Percentiles rank a stretch among this genome's conserved stretches.
Evolutionary conservation across 164 flowering plant species (phyloP).

Genomic region (Stephania yunnanensis): DNA sequence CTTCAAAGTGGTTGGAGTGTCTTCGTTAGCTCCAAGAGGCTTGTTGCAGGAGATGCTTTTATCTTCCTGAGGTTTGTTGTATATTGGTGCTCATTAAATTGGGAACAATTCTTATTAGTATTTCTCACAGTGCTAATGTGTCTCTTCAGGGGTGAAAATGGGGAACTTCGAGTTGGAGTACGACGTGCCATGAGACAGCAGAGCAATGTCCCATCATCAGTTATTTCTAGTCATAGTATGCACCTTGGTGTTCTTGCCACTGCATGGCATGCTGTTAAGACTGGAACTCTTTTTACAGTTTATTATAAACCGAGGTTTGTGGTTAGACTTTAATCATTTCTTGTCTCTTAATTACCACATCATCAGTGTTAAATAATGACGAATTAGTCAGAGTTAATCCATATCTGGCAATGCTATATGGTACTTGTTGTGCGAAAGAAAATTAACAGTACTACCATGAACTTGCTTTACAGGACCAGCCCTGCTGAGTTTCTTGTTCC

Average conservation of each 20-base stretch:
- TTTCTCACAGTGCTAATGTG: not conserved
- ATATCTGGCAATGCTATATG: not conserved
- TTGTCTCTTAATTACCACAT: too few relatives aligned
- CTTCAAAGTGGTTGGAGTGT: constrained; percentile 99
- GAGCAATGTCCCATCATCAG: constrained; percentile 62
- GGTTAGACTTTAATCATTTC: not conserved
- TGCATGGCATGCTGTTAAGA: constrained; percentile 85
- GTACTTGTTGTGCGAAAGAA: not conserved
- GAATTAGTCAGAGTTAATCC: not conserved
- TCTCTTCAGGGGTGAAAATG: constrained; percentile 54
- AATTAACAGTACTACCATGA: not conserved
- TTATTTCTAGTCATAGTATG: constrained; percentile 38
- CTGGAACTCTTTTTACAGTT: constrained; percentile 50
- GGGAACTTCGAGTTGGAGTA: constrained; percentile 94
- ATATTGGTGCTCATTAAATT: not conserved
- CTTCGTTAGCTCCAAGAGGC: constrained; percentile 93
- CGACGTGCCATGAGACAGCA: constrained; percentile 90
- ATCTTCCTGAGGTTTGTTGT: constrained; percentile 73
- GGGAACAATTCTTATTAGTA: too few relatives aligned
- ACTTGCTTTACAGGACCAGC: constrained; percentile 56
- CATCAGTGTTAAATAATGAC: not conserved
- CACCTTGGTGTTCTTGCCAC: constrained; percentile 80
- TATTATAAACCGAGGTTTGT: constrained; percentile 91
- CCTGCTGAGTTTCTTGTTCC: constrained; percentile 85
- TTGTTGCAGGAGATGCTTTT: constrained; percentile 98